Evolutionary conservation across 441 rosid genomes (phyloP).

Genomic region (Corymbia calophylla): DNA sequence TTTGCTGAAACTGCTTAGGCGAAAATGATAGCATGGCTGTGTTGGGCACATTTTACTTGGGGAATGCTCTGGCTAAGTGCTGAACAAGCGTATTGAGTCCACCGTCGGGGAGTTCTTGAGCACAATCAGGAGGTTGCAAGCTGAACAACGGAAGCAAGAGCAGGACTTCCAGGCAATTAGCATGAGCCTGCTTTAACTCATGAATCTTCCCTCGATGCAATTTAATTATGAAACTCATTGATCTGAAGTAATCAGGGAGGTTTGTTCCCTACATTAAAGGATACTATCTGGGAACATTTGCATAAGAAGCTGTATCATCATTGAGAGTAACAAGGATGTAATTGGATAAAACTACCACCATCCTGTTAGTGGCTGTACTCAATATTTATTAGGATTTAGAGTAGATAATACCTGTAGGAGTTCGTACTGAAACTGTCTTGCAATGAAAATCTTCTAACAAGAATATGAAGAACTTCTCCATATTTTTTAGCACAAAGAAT

Average conservation of each 20-base stretch:
- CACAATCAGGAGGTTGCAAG: slow-evolving; percentile 58
- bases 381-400: neutral
- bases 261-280: neutral
- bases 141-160: slow-evolving; percentile 87
- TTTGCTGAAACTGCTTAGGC: slow-evolving; percentile 25
- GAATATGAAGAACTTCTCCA: neutral
- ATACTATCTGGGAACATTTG: neutral
- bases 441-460: neutral
- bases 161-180: slow-evolving; percentile 65
- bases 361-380: neutral
- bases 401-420: neutral
- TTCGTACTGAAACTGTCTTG: neutral
- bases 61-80: slow-evolving; percentile 78
- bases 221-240: neutral
- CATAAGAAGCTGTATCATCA: neutral
- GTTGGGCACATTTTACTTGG: slow-evolving; percentile 78
- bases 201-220: neutral
- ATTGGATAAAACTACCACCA: neutral
- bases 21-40: slow-evolving; percentile 51
- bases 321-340: neutral
- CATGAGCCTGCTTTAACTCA: neutral
- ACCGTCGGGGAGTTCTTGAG: slow-evolving; percentile 73
- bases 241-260: neutral
- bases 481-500: neutral
- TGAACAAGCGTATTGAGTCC: slow-evolving; percentile 63